Evolutionary conservation across 768 basidiomycete genomes (phyloP).

Genomic region (Hericium coralloides): DNA sequence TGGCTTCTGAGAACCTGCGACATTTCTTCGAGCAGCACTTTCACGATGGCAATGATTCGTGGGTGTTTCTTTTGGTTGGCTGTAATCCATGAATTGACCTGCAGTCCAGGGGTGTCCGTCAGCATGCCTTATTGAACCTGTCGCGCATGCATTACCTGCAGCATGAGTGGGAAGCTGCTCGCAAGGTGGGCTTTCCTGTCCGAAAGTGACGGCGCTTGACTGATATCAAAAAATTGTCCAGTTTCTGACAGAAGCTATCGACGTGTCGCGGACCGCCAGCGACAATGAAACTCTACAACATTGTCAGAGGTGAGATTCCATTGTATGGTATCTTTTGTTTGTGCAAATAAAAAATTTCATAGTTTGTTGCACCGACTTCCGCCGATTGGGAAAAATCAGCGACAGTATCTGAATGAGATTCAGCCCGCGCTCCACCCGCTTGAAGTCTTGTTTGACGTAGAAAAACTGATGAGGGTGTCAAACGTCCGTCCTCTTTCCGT

Average conservation of each 20-base stretch:
- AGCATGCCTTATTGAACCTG: slow-evolving; percentile 70
- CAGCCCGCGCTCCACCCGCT: slow-evolving; percentile 69
- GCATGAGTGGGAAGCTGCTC: slow-evolving; percentile 57
- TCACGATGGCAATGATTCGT: slow-evolving; percentile 76
- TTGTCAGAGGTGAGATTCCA: slow-evolving; percentile 53
- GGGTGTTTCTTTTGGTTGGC: slow-evolving; percentile 20
- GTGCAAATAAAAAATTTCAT: slow-evolving; percentile 2
- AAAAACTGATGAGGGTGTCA: slow-evolving; percentile 61
- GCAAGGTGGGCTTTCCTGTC: slow-evolving; percentile 37
- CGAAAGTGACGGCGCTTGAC: neutral
- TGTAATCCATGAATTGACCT: neutral
- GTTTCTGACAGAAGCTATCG: slow-evolving; percentile 71
- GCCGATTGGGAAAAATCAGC: slow-evolving; percentile 34
- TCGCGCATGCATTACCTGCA: slow-evolving; percentile 71
- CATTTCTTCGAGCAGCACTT: slow-evolving; percentile 84
- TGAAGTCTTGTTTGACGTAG: slow-evolving; percentile 69
- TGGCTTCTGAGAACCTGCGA: slow-evolving; percentile 63
- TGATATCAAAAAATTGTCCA: slow-evolving; percentile 21
- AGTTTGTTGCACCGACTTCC: slow-evolving; percentile 72
- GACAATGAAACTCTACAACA: slow-evolving; percentile 70
- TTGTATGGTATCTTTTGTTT: neutral
- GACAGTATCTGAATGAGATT: slow-evolving; percentile 57
- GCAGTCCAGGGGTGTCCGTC: slow-evolving; percentile 55
- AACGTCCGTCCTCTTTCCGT: slow-evolving; percentile 33
- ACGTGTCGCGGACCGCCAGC: slow-evolving; percentile 61